Base-by-base conservation (phyloP, 495 filamentous ascomycete species). In the Aspergillus mulundensis region DNA sequence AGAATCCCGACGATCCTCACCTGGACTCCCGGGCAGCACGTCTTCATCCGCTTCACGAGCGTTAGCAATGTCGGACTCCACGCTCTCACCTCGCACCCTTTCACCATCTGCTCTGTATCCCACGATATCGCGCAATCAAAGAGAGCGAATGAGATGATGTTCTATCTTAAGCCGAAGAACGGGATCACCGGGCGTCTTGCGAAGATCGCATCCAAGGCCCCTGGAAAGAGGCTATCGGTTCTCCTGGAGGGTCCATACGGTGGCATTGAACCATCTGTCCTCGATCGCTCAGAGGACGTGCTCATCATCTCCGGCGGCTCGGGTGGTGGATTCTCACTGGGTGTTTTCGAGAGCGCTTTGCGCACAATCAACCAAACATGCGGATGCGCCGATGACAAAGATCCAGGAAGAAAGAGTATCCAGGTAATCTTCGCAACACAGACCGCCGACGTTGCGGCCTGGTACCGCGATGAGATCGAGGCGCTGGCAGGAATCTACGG, bases 271-370 rank as follows among this genome's bases (percentile, higher is more conserved):
- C 60, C 21, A 46, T 53, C 25, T 7, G 19, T n/a, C 0, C 63
- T 63, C 46, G 53, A 21, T 55, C 18, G 59, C 19, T 73, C 68
- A 21, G 73, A 78, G 28, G 71, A 64, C 4, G 45, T 68, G 2
- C 54, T 85, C 7, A 66, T 83, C 30, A 67, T 85, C 14, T 72
- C 79, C 0, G 81, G 82, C n/a, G 82, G 82, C 0, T 77, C 80
- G 0, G 81, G 82, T 1, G 77, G 76, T 11, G 78, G 79, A 6
- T 82, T 77, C 54, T 74, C 71, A 1, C 58, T 85, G 1, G 3
- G 41, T 8, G 15, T 55, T 34, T 19, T 43, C 19, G 41, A 43
- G 19, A 10, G 3, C 8, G 41, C 41, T 5, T 12, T 43, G 5
- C 5, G 12, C 10, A 21, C 19, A 2, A 18, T 19, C 19, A 28